phyloP scores from a whole-genome alignment of 2,329 filamentous ascomycete genomes.

The Exophiala calicioides region DNA sequence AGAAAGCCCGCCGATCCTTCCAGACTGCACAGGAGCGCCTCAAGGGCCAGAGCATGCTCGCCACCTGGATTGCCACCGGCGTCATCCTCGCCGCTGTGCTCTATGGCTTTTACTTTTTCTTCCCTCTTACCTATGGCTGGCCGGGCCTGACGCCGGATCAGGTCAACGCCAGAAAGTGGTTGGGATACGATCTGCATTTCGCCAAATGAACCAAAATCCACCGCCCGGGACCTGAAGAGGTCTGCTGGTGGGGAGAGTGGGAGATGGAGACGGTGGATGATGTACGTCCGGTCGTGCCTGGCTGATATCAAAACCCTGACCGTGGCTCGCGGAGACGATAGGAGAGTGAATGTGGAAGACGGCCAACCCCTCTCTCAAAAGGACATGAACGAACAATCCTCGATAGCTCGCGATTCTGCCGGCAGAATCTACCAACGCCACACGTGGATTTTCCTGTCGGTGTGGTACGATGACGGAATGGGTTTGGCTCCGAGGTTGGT shows the following conservation, averaged over 20 bases:
- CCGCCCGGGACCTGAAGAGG: too few relatives aligned
- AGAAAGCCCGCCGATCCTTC: constrained; percentile 57
- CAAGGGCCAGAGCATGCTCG: constrained; percentile 72
- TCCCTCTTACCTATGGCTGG: constrained; percentile 92
- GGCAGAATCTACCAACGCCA: too few relatives aligned
- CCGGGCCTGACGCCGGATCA: constrained; percentile 75
- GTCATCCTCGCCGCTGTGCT: constrained; percentile 69
- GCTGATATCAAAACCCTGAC: too few relatives aligned
- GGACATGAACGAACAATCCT: too few relatives aligned
- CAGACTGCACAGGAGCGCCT: constrained; percentile 80
- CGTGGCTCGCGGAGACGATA: too few relatives aligned
- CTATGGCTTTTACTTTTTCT: constrained; percentile 87
- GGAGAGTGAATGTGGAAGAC: too few relatives aligned
- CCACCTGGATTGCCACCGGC: constrained; percentile 74
- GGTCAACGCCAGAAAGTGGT: constrained; percentile 85
- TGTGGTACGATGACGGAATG: too few relatives aligned
- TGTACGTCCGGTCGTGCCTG: too few relatives aligned
- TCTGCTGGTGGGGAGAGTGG: background rate
- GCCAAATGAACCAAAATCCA: constrained; percentile 73
- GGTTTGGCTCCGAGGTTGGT: too few relatives aligned
- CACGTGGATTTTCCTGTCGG: too few relatives aligned
- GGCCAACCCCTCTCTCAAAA: too few relatives aligned
- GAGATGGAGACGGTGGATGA: background rate
- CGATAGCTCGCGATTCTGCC: too few relatives aligned
- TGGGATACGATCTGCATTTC: constrained; percentile 97